Percentiles rank a stretch among this genome's conserved stretches.
phyloP scores from a whole-genome alignment of 352 stramenopile species.

The Globisporangium abappressorium region DNA sequence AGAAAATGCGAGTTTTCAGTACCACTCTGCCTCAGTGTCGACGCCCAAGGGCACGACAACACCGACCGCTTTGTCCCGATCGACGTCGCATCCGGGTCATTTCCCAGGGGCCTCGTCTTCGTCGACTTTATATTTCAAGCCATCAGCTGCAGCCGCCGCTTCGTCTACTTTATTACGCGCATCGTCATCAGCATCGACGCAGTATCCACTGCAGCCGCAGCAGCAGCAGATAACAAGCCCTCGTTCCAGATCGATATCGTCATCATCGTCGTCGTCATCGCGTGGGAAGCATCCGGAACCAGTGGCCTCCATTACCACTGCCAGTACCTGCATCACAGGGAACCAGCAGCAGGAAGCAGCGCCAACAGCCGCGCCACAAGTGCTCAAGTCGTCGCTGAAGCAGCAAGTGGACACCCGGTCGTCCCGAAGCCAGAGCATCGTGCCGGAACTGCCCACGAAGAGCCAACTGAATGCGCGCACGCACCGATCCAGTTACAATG shows the following conservation, averaged over 20 bases:
- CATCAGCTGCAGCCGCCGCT: background rate
- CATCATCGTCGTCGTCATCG: slow-evolving; percentile 3
- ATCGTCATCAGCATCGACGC: background rate
- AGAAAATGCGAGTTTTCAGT: background rate
- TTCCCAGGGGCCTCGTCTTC: slow-evolving; percentile 3
- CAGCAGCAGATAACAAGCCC: background rate
- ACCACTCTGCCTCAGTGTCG: background rate
- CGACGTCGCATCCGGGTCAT: slow-evolving; percentile 15
- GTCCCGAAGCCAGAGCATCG: slow-evolving; percentile 17
- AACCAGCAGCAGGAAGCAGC: background rate
- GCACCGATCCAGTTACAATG: slow-evolving; percentile 13
- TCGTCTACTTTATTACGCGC: slow-evolving; percentile 6
- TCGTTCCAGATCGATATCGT: background rate
- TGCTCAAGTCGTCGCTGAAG: slow-evolving; percentile 14
- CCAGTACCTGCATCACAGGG: background rate
- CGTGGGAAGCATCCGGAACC: background rate
- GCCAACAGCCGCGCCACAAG: background rate
- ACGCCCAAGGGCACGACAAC: slow-evolving; percentile 15
- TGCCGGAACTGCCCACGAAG: slow-evolving; percentile 15
- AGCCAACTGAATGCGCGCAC: slow-evolving; percentile 8
- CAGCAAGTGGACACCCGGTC: slow-evolving; percentile 2
- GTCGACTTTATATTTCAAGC: background rate
- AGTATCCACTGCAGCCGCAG: background rate
- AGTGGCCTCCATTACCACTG: background rate
- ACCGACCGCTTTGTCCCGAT: slow-evolving; percentile 14